Percentiles rank a stretch among this genome's conserved stretches.
Conservation (phyloP, 352 stramenopile species). For the Paralagenidium karlingii region DNA sequence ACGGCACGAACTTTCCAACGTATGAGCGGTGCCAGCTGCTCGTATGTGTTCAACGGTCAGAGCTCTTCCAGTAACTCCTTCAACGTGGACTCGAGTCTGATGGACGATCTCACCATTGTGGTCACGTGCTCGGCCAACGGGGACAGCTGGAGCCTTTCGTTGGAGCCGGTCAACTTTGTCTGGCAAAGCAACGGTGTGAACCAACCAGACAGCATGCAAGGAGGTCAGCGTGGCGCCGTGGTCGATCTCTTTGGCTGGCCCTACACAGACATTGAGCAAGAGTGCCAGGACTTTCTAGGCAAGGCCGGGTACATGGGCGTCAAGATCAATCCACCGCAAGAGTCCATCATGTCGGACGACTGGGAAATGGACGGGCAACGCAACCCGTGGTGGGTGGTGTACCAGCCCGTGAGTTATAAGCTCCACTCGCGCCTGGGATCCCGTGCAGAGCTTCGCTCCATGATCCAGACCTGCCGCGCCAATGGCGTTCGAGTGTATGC, state of each 20-base stretch:
- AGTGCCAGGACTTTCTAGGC: slow-evolving; percentile 41
- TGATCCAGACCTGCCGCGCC: slow-evolving; percentile 56
- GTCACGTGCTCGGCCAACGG: slow-evolving; percentile 11
- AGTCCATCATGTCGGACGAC: slow-evolving; percentile 29
- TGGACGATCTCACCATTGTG: slow-evolving; percentile 16
- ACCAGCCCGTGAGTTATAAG: slow-evolving; percentile 51
- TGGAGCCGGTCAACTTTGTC: slow-evolving; percentile 57
- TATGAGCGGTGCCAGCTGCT: slow-evolving; percentile 9
- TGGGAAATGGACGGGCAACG: slow-evolving; percentile 21
- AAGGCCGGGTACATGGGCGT: slow-evolving; percentile 57
- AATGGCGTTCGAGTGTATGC: slow-evolving; percentile 48
- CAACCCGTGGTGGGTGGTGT: slow-evolving; percentile 65
- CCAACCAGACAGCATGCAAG: slow-evolving; percentile 14
- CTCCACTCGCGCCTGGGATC: slow-evolving; percentile 40
- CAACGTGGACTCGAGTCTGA: slow-evolving; percentile 11
- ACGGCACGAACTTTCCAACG: slow-evolving; percentile 20
- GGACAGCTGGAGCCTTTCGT: slow-evolving; percentile 15
- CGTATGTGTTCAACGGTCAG: slow-evolving; percentile 23
- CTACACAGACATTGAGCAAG: slow-evolving; percentile 43
- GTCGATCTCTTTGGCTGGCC: slow-evolving; percentile 62
- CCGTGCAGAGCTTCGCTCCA: slow-evolving; percentile 26
- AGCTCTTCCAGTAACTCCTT: slow-evolving; percentile 9
- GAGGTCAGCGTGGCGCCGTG: slow-evolving; percentile 43
- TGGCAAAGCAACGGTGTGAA: slow-evolving; percentile 30
- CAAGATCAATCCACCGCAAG: slow-evolving; percentile 56